These are phyloP conservation scores for Leccinum disarticulatum DNA, from an alignment of 768 basidiomycete genomes.

Conservation along the genomic window DNA sequence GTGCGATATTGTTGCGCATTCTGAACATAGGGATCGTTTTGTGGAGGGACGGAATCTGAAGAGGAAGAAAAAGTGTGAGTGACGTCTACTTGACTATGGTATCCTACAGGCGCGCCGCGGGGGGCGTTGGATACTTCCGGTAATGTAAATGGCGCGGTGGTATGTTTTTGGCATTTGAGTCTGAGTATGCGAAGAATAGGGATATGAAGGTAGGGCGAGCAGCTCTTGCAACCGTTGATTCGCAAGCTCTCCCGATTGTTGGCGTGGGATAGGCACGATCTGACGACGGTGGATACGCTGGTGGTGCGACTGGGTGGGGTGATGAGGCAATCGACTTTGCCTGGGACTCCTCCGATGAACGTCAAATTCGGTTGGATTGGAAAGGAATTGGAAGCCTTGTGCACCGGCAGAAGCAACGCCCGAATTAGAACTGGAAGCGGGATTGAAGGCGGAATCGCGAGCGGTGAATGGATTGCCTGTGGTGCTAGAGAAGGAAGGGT, in stretches of 20 bases:
- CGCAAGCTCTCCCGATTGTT: slow-evolving; percentile 10
- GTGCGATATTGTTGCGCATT: slow-evolving; percentile 7
- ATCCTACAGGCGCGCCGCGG: not conserved
- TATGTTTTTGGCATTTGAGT: slow-evolving; percentile 2
- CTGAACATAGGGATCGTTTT: slow-evolving; percentile 4
- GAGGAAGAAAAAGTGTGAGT: slow-evolving; percentile 9
- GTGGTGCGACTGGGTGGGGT: not conserved
- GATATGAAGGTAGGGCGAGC: slow-evolving; percentile 14
- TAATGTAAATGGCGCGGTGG: not conserved
- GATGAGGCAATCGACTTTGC: not conserved
- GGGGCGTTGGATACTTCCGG: not conserved
- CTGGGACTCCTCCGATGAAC: not conserved
- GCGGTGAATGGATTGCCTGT: not conserved
- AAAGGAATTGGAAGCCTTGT: slow-evolving; percentile 3
- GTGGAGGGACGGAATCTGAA: not conserved
- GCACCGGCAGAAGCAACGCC: not conserved
- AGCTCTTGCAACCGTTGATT: slow-evolving; percentile 28
- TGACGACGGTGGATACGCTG: slow-evolving; percentile 11
- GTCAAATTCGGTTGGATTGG: not conserved
- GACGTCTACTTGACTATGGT: not conserved
- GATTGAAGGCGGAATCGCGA: not conserved
- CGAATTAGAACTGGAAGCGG: not conserved
- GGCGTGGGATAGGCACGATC: slow-evolving; percentile 12
- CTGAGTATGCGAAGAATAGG: not conserved
- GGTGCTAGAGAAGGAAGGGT: slow-evolving; percentile 9